Evolutionary conservation across 441 rosid species (phyloP).

Genomic region (Adansonia grandidieri): DNA sequence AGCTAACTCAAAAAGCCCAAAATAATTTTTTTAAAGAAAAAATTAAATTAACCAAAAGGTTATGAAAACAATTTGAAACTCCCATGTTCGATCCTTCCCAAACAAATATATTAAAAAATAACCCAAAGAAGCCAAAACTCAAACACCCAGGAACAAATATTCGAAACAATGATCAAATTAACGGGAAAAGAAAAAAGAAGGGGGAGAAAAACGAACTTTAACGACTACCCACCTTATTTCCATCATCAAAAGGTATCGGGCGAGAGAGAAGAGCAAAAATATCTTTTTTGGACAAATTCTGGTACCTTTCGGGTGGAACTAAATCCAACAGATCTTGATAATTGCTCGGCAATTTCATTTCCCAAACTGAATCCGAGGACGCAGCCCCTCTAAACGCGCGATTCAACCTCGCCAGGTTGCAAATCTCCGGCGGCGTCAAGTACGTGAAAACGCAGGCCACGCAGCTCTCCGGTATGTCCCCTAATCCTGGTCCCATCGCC

Average conservation of each 20-base stretch:
- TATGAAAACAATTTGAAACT: neutral
- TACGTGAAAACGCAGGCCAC: slow-evolving; percentile 60
- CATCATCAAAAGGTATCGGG: slow-evolving; percentile 68
- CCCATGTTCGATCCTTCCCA: neutral
- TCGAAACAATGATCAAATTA: neutral
- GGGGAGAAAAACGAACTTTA: neutral
- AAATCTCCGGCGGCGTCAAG: slow-evolving; percentile 70
- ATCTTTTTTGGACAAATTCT: slow-evolving; percentile 52
- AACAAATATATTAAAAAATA: neutral
- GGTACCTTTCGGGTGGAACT: slow-evolving; percentile 58
- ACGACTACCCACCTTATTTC: slow-evolving; percentile 55
- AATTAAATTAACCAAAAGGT: neutral
- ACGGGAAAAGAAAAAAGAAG: neutral
- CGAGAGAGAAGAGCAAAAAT: slow-evolving; percentile 63
- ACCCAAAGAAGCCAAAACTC: neutral
- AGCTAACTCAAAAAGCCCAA: neutral
- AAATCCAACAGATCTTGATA: slow-evolving; percentile 55
- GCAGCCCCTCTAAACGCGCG: slow-evolving; percentile 65
- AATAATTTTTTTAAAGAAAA: neutral
- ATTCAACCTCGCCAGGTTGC: slow-evolving; percentile 62
- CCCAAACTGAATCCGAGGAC: slow-evolving; percentile 69
- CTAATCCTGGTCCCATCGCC: slow-evolving; percentile 61
- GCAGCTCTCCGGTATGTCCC: slow-evolving; percentile 70
- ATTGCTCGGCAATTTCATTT: slow-evolving; percentile 55
- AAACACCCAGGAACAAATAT: neutral